Evolutionary conservation across 805 yeast genomes (phyloP).

Genomic region (Candida sphagnicola): DNA sequence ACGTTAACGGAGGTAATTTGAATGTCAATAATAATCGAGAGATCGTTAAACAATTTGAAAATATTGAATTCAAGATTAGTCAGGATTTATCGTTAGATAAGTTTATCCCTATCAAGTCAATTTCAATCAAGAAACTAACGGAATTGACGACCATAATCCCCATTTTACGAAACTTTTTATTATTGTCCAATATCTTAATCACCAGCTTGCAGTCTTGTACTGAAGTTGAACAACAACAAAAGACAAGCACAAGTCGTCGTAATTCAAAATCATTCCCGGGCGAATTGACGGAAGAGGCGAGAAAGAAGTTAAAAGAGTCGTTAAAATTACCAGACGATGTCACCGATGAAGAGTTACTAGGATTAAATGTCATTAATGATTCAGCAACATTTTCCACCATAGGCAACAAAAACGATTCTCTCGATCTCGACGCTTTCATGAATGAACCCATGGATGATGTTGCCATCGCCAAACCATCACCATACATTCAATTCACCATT

Average conservation of each 20-base stretch:
- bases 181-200: slow-evolving; percentile 19
- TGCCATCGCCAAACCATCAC: background rate
- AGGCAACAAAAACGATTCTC: slow-evolving; percentile 12
- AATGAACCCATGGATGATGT: slow-evolving; percentile 8
- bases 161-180: slow-evolving; percentile 27
- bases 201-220: slow-evolving; percentile 1
- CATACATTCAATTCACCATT: slow-evolving; percentile 13
- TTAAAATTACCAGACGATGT: slow-evolving; percentile 33
- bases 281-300: slow-evolving; percentile 18
- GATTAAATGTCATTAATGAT: slow-evolving; percentile 27
- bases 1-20: slow-evolving; percentile 6
- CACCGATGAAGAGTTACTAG: slow-evolving; percentile 36
- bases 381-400: slow-evolving; percentile 15
- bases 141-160: slow-evolving; percentile 24
- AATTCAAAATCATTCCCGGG: slow-evolving; percentile 7
- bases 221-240: slow-evolving; percentile 3
- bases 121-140: slow-evolving; percentile 19
- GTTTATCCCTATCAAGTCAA: slow-evolving; percentile 17
- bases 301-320: slow-evolving; percentile 29
- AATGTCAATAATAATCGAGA: slow-evolving; percentile 2
- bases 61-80: slow-evolving; percentile 5
- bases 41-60: slow-evolving; percentile 2
- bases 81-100: slow-evolving; percentile 13
- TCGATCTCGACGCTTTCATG: slow-evolving; percentile 23
- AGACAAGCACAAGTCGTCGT: slow-evolving; percentile 7